A percentile compares a stretch with the other conserved stretches of the same genome.
These are phyloP conservation scores for Aspergillus sclerotialis DNA, from an alignment of 2,329 filamentous ascomycete genomes.

Conservation along the genomic window DNA sequence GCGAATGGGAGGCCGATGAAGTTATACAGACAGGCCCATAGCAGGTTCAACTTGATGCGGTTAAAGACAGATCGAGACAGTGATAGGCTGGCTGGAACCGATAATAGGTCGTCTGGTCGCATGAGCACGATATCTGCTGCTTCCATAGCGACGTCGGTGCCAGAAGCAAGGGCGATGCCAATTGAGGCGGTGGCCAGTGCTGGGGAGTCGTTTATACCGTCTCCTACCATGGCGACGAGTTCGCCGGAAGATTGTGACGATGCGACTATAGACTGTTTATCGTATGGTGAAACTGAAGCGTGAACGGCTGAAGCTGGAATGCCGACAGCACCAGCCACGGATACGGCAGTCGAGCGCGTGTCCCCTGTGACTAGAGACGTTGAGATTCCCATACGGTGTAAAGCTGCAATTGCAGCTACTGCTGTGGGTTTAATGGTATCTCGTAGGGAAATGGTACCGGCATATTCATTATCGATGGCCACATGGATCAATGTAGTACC, in stretches of 20 bases:
- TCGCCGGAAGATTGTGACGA: conserved; percentile 68
- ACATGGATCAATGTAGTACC: conserved; percentile 89
- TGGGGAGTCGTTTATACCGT: conserved; percentile 97
- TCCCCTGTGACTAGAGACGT: conserved; percentile 93
- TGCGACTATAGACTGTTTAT: conserved; percentile 81
- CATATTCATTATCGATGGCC: conserved; percentile 73
- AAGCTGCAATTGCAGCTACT: conserved; percentile 68
- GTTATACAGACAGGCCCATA: conserved; percentile 93
- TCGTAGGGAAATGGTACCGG: conserved; percentile 74
- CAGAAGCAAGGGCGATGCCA: conserved; percentile 85
- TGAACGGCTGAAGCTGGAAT: conserved; percentile 70
- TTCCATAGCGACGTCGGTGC: conserved; percentile 96
- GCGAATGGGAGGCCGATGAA: conserved; percentile 85
- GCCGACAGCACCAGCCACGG: conserved; percentile 75
- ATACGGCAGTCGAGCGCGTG: conserved; percentile 72
- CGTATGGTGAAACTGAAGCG: conserved; percentile 80
- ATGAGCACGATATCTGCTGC: conserved; percentile 94
- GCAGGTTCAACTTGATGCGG: conserved; percentile 87
- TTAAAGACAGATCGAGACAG: conserved; percentile 79
- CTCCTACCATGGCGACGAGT: conserved; percentile 91
- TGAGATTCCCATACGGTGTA: conserved; percentile 77
- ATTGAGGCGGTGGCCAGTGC: conserved; percentile 88
- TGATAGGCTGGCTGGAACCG: conserved; percentile 79
- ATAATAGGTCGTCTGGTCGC: conserved; percentile 83
- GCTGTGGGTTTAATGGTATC: conserved; percentile 90